Evolutionary conservation across 345 rosid genomes (phyloP).

Genomic region (Hirschfeldia incana): DNA sequence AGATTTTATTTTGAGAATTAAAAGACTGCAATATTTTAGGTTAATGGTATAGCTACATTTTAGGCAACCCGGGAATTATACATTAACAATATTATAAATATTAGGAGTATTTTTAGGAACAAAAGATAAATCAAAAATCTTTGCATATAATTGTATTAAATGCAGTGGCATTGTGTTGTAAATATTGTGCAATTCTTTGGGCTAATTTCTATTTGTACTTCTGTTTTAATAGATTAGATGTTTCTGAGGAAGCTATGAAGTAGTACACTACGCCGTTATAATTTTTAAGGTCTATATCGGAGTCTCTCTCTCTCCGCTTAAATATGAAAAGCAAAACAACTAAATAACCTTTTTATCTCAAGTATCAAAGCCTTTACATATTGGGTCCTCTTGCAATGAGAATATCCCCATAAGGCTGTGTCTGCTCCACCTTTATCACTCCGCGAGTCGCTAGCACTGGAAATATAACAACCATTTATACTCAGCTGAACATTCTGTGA

Average conservation of each 20-base stretch:
- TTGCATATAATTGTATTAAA: too few relatives aligned
- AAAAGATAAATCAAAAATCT: too few relatives aligned
- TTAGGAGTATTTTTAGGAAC: too few relatives aligned
- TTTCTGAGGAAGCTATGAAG: background rate
- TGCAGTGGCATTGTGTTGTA: too few relatives aligned
- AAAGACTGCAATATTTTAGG: too few relatives aligned
- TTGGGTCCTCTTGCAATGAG: conserved; percentile 67
- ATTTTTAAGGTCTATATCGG: background rate
- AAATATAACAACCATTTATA: background rate
- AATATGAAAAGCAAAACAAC: conserved; percentile 3
- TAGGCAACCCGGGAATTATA: too few relatives aligned
- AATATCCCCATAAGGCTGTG: conserved; percentile 68
- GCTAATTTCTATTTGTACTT: too few relatives aligned
- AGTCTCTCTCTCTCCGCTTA: background rate
- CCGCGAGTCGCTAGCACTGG: conserved; percentile 74
- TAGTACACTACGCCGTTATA: background rate
- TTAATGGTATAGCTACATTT: too few relatives aligned
- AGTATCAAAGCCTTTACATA: conserved; percentile 40
- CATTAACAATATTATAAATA: too few relatives aligned
- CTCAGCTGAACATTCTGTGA: background rate
- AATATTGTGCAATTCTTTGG: too few relatives aligned
- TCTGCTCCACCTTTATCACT: conserved; percentile 57
- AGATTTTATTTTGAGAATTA: too few relatives aligned
- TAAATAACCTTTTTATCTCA: background rate
- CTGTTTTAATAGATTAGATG: too few relatives aligned